A percentile compares a stretch with the other conserved stretches of the same genome.
Conservation (phyloP, 2,329 filamentous ascomycete species). For the Chrysosphaeria jannelii region DNA sequence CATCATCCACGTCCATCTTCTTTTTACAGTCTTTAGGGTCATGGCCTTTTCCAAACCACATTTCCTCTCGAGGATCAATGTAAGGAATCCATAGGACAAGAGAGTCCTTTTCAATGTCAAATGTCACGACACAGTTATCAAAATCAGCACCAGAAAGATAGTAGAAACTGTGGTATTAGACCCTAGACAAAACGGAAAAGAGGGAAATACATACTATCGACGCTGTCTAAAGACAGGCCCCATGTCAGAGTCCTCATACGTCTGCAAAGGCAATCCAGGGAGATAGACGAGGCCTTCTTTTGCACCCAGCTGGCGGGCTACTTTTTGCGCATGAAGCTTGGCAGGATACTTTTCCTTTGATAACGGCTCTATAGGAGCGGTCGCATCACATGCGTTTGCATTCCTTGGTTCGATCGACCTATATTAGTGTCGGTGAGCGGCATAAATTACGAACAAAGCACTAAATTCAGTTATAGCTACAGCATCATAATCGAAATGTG, state of each 20-base stretch:
- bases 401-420: too few species aligned
- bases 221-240: slow-evolving; percentile 23
- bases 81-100: slow-evolving; percentile 47
- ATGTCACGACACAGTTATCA: slow-evolving; percentile 22
- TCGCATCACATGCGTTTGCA: too few species aligned
- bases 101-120: slow-evolving; percentile 24
- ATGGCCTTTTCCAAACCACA: slow-evolving; percentile 33
- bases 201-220: slow-evolving; percentile 17
- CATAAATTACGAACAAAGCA: too few species aligned
- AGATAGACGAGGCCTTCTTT: slow-evolving; percentile 23
- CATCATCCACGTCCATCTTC: slow-evolving; percentile 39
- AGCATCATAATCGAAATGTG: too few species aligned
- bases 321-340: slow-evolving; percentile 25
- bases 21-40: slow-evolving; percentile 27
- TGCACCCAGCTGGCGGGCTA: slow-evolving; percentile 18
- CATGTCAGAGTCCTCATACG: slow-evolving; percentile 28
- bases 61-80: slow-evolving; percentile 25
- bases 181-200: background rate
- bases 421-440: too few species aligned
- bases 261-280: slow-evolving; percentile 17
- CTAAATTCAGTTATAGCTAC: too few species aligned
- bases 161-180: slow-evolving; percentile 17
- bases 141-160: slow-evolving; percentile 25
- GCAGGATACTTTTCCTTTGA: slow-evolving; percentile 13
- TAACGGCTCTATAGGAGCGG: too few species aligned